Evolutionary conservation across 495 filamentous ascomycete genomes (phyloP).

Genomic region (Penicillium paradoxum): DNA sequence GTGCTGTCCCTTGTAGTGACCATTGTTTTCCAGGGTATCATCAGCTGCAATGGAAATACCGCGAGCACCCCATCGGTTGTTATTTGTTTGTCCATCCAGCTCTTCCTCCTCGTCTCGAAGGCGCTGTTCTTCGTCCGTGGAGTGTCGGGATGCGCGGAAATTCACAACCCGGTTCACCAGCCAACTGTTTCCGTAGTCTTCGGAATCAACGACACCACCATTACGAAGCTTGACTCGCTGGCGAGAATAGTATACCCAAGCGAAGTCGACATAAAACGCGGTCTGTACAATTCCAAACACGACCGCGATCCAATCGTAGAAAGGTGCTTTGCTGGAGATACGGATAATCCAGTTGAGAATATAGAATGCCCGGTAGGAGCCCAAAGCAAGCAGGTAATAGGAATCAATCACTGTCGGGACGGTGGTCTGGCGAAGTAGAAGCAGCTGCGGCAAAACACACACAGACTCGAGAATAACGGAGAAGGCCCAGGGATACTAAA

Average conservation of each 20-base stretch:
- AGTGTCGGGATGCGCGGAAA: constrained; percentile 28
- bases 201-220: constrained; percentile 88
- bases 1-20: constrained; percentile 20
- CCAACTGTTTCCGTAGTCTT: constrained; percentile 81
- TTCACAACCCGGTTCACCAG: constrained; percentile 50
- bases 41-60: constrained; percentile 80
- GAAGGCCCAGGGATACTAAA: constrained; percentile 73
- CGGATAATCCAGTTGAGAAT: constrained; percentile 87
- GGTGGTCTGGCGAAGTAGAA: constrained; percentile 86
- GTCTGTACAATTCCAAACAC: constrained; percentile 90
- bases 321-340: constrained; percentile 50
- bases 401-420: constrained; percentile 96
- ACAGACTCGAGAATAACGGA: constrained; percentile 88
- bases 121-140: constrained; percentile 35
- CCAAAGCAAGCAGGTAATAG: constrained; percentile 84
- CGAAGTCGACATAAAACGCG: constrained; percentile 87
- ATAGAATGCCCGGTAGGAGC: constrained; percentile 86
- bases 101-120: constrained; percentile 36
- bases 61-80: constrained; percentile 66
- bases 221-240: constrained; percentile 91
- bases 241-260: constrained; percentile 91
- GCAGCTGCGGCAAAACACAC: constrained; percentile 83
- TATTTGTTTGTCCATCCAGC: constrained; percentile 20
- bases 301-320: constrained; percentile 65
- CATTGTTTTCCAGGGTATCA: constrained; percentile 59